Percentiles rank a stretch among this genome's conserved stretches.
phyloP scores from a whole-genome alignment of 306 rosid species.

The Chamaecrista fasciculata region DNA sequence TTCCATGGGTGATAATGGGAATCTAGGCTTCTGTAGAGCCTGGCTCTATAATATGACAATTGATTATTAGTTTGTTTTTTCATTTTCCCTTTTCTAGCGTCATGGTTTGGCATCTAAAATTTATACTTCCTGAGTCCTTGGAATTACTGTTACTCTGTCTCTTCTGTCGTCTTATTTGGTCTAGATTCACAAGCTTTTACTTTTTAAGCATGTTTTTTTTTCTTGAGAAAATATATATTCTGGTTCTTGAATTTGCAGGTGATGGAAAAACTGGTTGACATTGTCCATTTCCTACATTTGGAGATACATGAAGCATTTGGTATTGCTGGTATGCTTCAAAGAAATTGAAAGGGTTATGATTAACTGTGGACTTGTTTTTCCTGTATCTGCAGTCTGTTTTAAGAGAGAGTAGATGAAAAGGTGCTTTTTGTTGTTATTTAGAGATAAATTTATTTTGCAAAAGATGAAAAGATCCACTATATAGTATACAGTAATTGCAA shows the following conservation, averaged over 20 bases:
- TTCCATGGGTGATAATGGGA: slow-evolving; percentile 22
- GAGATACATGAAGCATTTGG: slow-evolving; percentile 94
- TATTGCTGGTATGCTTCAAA: slow-evolving; percentile 69
- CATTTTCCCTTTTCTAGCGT: slow-evolving; percentile 1
- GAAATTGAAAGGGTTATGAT: slow-evolving; percentile 26
- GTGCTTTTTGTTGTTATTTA: not conserved
- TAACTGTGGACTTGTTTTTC: slow-evolving; percentile 5
- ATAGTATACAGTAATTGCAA: not conserved
- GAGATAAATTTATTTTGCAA: slow-evolving; percentile 20
- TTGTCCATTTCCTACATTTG: slow-evolving; percentile 81
- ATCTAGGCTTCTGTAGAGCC: not conserved
- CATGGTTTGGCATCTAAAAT: slow-evolving; percentile 14
- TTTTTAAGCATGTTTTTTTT: slow-evolving; percentile 5
- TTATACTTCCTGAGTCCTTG: slow-evolving; percentile 14
- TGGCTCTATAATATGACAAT: slow-evolving; percentile 7
- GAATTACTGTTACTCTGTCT: slow-evolving; percentile 4
- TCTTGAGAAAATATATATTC: slow-evolving; percentile 15
- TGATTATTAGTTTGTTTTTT: slow-evolving; percentile 12
- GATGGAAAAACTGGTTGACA: slow-evolving; percentile 92
- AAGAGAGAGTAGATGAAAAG: slow-evolving; percentile 15
- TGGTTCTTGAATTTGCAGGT: slow-evolving; percentile 59
- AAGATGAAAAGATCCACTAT: not conserved
- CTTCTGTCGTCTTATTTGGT: slow-evolving; percentile 12
- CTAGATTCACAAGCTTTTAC: slow-evolving; percentile 6
- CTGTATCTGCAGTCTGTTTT: not conserved